phyloP scores from a whole-genome alignment of 176 grass and related monocot genomes.

The Eleusine coracana region DNA sequence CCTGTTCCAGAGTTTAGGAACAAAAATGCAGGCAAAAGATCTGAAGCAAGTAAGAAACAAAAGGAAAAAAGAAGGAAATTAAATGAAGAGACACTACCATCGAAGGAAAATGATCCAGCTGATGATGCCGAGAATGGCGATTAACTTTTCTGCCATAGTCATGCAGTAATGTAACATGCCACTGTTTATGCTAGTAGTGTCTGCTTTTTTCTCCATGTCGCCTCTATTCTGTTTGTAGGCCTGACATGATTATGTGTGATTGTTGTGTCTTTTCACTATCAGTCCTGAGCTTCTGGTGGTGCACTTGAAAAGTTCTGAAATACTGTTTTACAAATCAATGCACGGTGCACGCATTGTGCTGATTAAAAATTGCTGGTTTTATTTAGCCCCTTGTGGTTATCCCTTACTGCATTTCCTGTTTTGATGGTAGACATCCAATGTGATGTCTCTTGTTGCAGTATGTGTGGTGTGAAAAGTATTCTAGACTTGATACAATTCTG shows the following conservation, averaged over 20 bases:
- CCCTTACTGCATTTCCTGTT: neutral
- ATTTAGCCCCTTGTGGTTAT: neutral
- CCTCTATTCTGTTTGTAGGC: neutral
- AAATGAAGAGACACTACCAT: conserved; percentile 31
- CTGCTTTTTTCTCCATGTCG: neutral
- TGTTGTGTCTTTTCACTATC: neutral
- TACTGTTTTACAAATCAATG: neutral
- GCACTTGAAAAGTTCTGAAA: neutral
- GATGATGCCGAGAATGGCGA: conserved; percentile 6
- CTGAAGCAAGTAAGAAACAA: conserved; percentile 53
- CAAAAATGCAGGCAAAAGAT: conserved; percentile 57
- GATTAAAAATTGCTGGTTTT: neutral
- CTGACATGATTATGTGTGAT: neutral
- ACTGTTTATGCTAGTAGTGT: neutral
- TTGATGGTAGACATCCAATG: neutral
- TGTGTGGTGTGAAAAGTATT: neutral
- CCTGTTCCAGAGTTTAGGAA: conserved; percentile 61
- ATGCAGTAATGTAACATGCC: neutral
- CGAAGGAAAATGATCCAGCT: conserved; percentile 31
- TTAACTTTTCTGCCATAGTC: neutral
- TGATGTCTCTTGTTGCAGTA: neutral
- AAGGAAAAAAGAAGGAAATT: conserved; percentile 66
- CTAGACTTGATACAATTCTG: neutral
- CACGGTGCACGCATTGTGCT: neutral
- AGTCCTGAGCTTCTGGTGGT: neutral